Percentiles rank a stretch among this genome's conserved stretches.
Conservation (phyloP, 768 basidiomycete genomes). For the Lactarius sp. region DNA sequence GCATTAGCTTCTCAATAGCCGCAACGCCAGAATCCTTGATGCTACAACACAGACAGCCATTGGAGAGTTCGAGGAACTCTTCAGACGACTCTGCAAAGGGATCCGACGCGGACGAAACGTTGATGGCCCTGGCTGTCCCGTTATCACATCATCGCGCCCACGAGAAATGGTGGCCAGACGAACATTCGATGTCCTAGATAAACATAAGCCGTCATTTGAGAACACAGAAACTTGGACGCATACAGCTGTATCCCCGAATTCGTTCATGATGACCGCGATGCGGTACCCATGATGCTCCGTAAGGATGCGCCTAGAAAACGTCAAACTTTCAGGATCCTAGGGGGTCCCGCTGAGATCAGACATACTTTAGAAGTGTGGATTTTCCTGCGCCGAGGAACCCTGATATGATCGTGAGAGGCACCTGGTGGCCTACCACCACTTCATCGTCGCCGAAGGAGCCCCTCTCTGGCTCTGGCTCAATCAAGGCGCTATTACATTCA, state of each 20-base stretch:
- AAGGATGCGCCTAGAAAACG: constrained; percentile 64
- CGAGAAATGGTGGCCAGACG: constrained; percentile 14
- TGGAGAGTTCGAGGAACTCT: constrained; percentile 88
- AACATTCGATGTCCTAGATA: constrained; percentile 86
- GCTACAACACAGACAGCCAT: constrained; percentile 98
- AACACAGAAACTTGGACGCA: constrained; percentile 28
- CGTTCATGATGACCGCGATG: constrained; percentile 98
- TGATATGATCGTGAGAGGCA: constrained; percentile 91
- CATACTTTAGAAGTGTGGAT: constrained; percentile 81
- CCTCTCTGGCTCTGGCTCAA: constrained; percentile 3
- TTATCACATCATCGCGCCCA: constrained; percentile 1
- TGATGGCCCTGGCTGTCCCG: constrained; percentile 73
- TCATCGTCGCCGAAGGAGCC: background rate
- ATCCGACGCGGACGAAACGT: constrained; percentile 63
- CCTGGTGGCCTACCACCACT: constrained; percentile 32
- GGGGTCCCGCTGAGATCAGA: background rate
- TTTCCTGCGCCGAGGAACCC: constrained; percentile 96
- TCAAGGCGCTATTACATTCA: constrained; percentile 1
- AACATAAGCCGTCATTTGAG: constrained; percentile 24
- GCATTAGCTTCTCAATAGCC: constrained; percentile 91
- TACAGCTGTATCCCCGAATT: constrained; percentile 94
- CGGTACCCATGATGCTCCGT: constrained; percentile 92
- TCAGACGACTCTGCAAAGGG: constrained; percentile 63
- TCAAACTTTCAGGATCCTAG: background rate
- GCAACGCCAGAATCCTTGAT: constrained; percentile 92